Conservation (phyloP, 176 grass and related monocot species). For the Triticum dicoccoides region DNA sequence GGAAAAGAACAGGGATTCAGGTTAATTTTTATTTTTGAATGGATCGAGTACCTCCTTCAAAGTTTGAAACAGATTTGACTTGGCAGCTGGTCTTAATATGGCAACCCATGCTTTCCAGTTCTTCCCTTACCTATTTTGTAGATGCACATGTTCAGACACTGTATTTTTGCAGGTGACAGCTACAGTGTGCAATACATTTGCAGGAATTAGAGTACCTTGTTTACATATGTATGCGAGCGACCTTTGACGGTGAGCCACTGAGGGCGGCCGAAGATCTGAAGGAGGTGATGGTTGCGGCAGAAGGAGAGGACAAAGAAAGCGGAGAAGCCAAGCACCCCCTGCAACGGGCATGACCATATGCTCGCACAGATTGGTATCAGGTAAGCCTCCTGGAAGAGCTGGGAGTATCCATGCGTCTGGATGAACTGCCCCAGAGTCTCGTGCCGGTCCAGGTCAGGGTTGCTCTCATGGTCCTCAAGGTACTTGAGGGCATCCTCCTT, state of each 20-base stretch:
- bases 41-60: slow-evolving; percentile 37
- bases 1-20: background rate
- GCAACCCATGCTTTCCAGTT: slow-evolving; percentile 66
- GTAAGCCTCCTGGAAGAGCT: slow-evolving; percentile 75
- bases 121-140: slow-evolving; percentile 50
- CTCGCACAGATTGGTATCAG: slow-evolving; percentile 76
- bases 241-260: slow-evolving; percentile 89
- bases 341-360: slow-evolving; percentile 84
- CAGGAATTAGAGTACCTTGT: slow-evolving; percentile 24
- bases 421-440: slow-evolving; percentile 85
- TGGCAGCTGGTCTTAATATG: slow-evolving; percentile 66
- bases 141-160: background rate
- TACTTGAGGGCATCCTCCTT: slow-evolving; percentile 61
- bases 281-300: slow-evolving; percentile 80
- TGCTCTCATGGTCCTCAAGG: slow-evolving; percentile 67
- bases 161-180: background rate
- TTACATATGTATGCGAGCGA: slow-evolving; percentile 72
- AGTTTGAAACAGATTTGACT: slow-evolving; percentile 53
- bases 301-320: slow-evolving; percentile 91
- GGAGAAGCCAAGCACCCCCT: slow-evolving; percentile 72
- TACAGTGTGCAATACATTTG: background rate
- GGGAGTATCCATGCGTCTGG: slow-evolving; percentile 64
- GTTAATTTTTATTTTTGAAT: background rate
- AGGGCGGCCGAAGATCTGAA: slow-evolving; percentile 87
- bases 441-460: slow-evolving; percentile 59